Evolutionary conservation across 805 yeast genomes (phyloP).

Genomic region (Grigorovia yakushimaensis): DNA sequence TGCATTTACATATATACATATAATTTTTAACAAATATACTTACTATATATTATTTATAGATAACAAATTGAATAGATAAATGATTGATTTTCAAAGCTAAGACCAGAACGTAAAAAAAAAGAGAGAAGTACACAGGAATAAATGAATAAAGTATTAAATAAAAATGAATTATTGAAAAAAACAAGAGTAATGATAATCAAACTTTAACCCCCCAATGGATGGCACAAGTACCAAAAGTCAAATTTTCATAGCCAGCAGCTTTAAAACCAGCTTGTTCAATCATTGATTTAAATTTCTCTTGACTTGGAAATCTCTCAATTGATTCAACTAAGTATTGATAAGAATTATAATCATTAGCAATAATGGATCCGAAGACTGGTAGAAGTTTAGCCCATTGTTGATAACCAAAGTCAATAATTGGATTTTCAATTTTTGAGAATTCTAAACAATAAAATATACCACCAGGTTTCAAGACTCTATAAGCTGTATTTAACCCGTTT

Average conservation of each 20-base stretch:
- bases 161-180: too few relatives aligned
- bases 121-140: too few relatives aligned
- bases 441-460: conserved; percentile 96
- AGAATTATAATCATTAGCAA: conserved; percentile 92
- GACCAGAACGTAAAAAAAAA: too few relatives aligned
- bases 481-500: conserved; percentile 89
- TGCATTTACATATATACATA: too few relatives aligned
- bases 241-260: conserved; percentile 83
- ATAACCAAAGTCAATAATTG: conserved; percentile 62
- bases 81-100: background rate
- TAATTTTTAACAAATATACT: too few relatives aligned
- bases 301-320: conserved; percentile 83
- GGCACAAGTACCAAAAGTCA: conserved; percentile 92
- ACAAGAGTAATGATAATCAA: conserved; percentile 24
- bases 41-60: background rate
- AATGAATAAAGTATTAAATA: too few relatives aligned
- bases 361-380: conserved; percentile 91
- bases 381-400: conserved; percentile 80
- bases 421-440: conserved; percentile 83
- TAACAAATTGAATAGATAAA: background rate
- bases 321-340: conserved; percentile 95
- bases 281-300: conserved; percentile 85
- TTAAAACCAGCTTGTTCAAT: conserved; percentile 94
- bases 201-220: conserved; percentile 92
- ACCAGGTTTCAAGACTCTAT: conserved; percentile 92